Evolutionary conservation across 2,329 filamentous ascomycete species (phyloP).

Genomic region (Diaporthe humulicola): DNA sequence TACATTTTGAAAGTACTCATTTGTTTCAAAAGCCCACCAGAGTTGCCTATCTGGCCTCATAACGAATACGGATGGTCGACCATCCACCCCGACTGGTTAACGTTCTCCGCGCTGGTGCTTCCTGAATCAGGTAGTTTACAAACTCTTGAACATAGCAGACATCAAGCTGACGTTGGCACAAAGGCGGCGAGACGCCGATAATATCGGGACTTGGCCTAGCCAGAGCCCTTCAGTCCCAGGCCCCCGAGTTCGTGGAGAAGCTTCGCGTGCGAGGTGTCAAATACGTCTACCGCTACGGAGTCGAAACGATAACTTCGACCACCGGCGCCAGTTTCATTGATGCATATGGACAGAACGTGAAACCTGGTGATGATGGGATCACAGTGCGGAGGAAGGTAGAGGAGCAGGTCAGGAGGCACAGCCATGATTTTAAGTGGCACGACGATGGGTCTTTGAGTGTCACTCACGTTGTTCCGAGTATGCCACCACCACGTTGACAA

Average conservation of each 20-base stretch:
- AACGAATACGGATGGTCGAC: constrained; percentile 55
- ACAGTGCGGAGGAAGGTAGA: constrained; percentile 47
- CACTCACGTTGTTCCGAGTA: constrained; percentile 50
- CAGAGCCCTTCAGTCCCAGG: constrained; percentile 44
- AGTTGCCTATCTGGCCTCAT: constrained; percentile 55
- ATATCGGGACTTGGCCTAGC: constrained; percentile 49
- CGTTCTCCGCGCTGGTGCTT: constrained; percentile 46
- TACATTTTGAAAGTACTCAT: neutral
- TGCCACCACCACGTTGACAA: neutral
- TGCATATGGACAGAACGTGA: constrained; percentile 49
- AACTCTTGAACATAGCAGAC: neutral
- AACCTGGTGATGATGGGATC: constrained; percentile 43
- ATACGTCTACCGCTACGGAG: constrained; percentile 49
- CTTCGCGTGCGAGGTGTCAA: constrained; percentile 47
- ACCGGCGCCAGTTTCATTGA: constrained; percentile 49
- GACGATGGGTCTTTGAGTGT: constrained; percentile 52
- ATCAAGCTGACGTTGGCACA: neutral
- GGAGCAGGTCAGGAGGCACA: constrained; percentile 50
- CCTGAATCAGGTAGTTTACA: constrained; percentile 42
- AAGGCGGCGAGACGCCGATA: constrained; percentile 53
- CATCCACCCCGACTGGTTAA: constrained; percentile 53
- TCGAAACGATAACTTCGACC: constrained; percentile 47
- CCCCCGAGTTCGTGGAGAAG: constrained; percentile 48
- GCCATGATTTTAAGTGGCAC: constrained; percentile 50
- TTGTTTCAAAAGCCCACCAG: constrained; percentile 45